Conservation (phyloP, 1,139 yeast genomes). For the Pneumocystis murina region DNA sequence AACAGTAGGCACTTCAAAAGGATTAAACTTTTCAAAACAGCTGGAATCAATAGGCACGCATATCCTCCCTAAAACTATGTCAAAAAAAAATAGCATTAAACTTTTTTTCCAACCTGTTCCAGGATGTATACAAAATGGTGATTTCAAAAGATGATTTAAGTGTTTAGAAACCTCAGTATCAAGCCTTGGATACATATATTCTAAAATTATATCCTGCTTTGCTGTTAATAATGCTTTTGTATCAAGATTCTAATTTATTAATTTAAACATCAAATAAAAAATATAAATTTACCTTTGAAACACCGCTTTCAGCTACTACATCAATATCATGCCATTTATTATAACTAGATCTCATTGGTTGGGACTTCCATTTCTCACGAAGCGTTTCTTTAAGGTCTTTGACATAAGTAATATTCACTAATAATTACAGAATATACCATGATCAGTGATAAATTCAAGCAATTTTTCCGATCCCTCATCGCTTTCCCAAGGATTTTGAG, state of each 20-base stretch:
- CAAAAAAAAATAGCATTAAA: neutral
- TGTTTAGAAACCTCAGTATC: conserved; percentile 89
- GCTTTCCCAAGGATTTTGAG: conserved; percentile 74
- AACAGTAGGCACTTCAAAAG: conserved; percentile 66
- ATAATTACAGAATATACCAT: conserved; percentile 19
- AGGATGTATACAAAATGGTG: conserved; percentile 98
- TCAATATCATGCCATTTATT: conserved; percentile 80
- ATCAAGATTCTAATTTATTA: conserved; percentile 19
- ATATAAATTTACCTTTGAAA: conserved; percentile 22
- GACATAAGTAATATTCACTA: neutral
- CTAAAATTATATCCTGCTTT: conserved; percentile 69
- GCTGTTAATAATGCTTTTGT: conserved; percentile 41
- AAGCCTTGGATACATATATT: conserved; percentile 73
- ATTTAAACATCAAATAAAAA: conserved; percentile 16
- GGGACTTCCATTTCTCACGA: conserved; percentile 38
- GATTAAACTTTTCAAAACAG: conserved; percentile 47
- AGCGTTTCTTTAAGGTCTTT: conserved; percentile 37
- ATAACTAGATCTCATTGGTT: conserved; percentile 34
- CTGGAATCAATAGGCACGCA: conserved; percentile 82
- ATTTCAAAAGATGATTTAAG: conserved; percentile 77
- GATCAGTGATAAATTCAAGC: conserved; percentile 47
- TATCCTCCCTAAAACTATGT: conserved; percentile 32
- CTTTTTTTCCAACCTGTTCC: conserved; percentile 49
- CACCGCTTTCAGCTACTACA: conserved; percentile 36
- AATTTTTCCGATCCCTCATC: conserved; percentile 40